These are phyloP conservation scores for Chaetomium olivaceum DNA, from an alignment of 2,329 filamentous ascomycete species.

Conservation along the genomic window DNA sequence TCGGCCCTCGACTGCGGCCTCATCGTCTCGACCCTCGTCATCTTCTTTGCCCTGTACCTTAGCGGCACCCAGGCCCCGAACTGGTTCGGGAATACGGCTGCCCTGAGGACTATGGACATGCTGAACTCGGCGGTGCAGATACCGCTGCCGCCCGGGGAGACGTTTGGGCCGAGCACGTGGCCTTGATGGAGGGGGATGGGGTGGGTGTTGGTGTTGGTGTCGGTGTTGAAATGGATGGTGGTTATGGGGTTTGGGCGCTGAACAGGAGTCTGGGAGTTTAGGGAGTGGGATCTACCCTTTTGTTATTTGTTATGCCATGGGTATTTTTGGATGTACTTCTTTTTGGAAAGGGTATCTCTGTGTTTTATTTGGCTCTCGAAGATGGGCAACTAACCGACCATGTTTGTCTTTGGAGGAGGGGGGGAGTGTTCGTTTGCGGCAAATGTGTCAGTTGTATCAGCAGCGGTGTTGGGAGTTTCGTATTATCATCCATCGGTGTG, in stretches of 20 bases:
- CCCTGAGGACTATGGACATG: slow-evolving; percentile 51
- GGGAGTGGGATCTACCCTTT: slow-evolving; percentile 4
- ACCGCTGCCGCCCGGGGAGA: slow-evolving; percentile 45
- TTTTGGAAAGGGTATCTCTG: background rate
- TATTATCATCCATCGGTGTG: background rate
- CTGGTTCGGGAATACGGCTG: slow-evolving; percentile 63
- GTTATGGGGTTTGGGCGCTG: background rate
- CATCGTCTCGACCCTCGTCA: slow-evolving; percentile 64
- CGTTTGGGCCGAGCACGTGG: slow-evolving; percentile 49
- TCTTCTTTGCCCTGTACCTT: slow-evolving; percentile 68
- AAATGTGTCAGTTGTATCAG: slow-evolving; percentile 2
- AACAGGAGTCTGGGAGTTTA: slow-evolving; percentile 13
- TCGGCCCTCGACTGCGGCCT: slow-evolving; percentile 70
- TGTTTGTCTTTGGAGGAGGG: background rate
- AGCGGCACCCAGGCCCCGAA: slow-evolving; percentile 55
- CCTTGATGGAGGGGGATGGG: slow-evolving; percentile 22
- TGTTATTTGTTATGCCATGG: slow-evolving; percentile 14
- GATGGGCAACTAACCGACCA: background rate
- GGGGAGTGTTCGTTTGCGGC: background rate
- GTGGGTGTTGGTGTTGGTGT: too few species aligned
- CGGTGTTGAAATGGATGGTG: background rate
- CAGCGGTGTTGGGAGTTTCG: slow-evolving; percentile 16
- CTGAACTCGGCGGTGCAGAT: slow-evolving; percentile 46
- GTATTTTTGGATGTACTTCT: slow-evolving; percentile 1
- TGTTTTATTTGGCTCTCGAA: background rate